Percentiles rank a stretch among this genome's conserved stretches.
These are phyloP conservation scores for Plasmodium gallinaceum DNA, from an alignment of 169 alveolate genomes.

Conservation along the genomic window DNA sequence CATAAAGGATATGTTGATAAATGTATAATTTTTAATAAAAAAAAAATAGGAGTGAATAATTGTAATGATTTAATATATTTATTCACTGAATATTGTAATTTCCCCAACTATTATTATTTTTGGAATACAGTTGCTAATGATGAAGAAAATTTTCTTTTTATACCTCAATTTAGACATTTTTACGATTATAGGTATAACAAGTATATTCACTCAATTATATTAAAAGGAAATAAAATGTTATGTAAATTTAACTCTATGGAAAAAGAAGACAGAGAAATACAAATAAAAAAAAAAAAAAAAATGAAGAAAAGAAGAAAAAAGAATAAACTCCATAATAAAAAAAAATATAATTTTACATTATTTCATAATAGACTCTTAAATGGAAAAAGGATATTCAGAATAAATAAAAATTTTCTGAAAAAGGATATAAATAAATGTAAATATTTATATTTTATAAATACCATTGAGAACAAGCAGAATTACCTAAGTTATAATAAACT, in stretches of 20 bases:
- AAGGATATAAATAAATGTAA: too few species aligned
- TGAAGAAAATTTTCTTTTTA: slow-evolving; percentile 11
- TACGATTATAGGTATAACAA: slow-evolving; percentile 54
- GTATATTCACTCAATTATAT: slow-evolving; percentile 22
- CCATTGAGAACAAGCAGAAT: neutral
- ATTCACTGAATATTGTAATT: slow-evolving; percentile 57
- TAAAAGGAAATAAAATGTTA: too few species aligned
- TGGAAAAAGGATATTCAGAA: too few species aligned
- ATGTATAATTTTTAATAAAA: slow-evolving; percentile 14
- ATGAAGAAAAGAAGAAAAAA: too few species aligned
- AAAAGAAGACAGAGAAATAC: too few species aligned
- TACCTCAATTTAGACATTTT: slow-evolving; percentile 31
- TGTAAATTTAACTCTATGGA: too few species aligned
- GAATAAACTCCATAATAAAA: too few species aligned
- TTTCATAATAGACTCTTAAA: too few species aligned
- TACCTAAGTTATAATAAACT: neutral
- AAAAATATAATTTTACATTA: too few species aligned
- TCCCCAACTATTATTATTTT: slow-evolving; percentile 55
- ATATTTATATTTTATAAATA: too few species aligned
- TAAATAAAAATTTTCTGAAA: too few species aligned
- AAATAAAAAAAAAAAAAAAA: too few species aligned
- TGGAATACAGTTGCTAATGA: slow-evolving; percentile 34
- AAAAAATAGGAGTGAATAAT: slow-evolving; percentile 3
- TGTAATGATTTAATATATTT: slow-evolving; percentile 23
- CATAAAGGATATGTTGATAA: slow-evolving; percentile 62